Evolutionary conservation across 345 rosid genomes (phyloP), one percentile per base, ranked within the genome.

Genomic region (Camelina sativa): DNA sequence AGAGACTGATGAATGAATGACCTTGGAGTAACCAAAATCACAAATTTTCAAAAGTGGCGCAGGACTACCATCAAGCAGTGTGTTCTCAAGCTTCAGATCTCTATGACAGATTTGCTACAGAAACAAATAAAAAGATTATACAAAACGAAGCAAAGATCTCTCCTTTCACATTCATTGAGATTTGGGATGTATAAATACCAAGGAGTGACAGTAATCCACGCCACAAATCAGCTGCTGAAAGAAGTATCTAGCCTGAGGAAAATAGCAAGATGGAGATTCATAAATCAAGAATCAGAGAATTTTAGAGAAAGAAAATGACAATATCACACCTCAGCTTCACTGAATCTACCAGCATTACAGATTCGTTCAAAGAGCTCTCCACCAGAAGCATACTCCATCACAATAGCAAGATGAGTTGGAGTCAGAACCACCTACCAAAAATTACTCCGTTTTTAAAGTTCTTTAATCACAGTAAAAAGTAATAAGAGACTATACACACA

Each of bases 1-100:
- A 28, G 30, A 28, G 30, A 28, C 30, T 28, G 30, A 23, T 23
- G 25, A 58, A 56, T 28, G 53, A 62, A 62, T 43, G 53, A 90
- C 98, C 98, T 92, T 92, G 28, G 98, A 92, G 84, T 92, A 92
- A 67, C 98, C 95, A 66, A 92, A 92, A 81, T 92, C 98, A 69
- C 98, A 90, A 75, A 92, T 92, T 79, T 92, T 92, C 85, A 90
- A 67, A 19, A 92, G 86, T 4, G 98, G 98, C 0, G 96, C 98
- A 48, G 98, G 93, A 61, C 95, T 92, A 55, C 95, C 98, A 83
- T 92, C 98, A 5, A 92, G 77, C 19, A 92, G 83, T 22, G 98
- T 92, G 75, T 90, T 92, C 86, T 90, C 98, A 77, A 92, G 86
- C 80, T 90, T 92, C 69, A 92, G 79, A 85, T 92, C 98, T 85